Conservation (phyloP, 2,329 filamentous ascomycete genomes). For the Fusarium sp. region DNA sequence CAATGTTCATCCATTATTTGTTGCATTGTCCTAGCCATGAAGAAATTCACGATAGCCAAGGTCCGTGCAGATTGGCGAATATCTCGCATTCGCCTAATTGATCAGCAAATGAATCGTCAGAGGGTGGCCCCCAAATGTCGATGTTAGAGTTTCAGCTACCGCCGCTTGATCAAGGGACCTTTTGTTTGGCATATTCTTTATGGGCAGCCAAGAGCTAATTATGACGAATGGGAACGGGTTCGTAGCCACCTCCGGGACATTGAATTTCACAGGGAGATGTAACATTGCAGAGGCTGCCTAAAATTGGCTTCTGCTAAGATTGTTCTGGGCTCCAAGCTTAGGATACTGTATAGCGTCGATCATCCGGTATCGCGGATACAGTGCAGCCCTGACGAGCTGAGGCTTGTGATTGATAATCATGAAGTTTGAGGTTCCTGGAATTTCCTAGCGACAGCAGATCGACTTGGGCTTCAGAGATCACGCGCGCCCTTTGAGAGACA, state of each 20-base stretch:
- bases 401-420: slow-evolving; percentile 16
- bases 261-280: slow-evolving; percentile 3
- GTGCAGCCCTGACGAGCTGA: slow-evolving; percentile 5
- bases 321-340: neutral
- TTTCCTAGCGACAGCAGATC: slow-evolving; percentile 13
- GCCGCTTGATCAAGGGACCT: slow-evolving; percentile 22
- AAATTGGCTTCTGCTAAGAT: slow-evolving; percentile 20
- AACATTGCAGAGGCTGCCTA: slow-evolving; percentile 29
- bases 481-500: slow-evolving; percentile 33
- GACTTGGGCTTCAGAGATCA: neutral
- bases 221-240: slow-evolving; percentile 1
- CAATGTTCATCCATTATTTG: neutral
- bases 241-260: neutral
- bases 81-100: slow-evolving; percentile 5
- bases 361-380: slow-evolving; percentile 9
- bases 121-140: slow-evolving; percentile 10
- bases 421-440: slow-evolving; percentile 20
- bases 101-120: slow-evolving; percentile 5
- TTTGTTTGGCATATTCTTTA: slow-evolving; percentile 17
- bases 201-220: slow-evolving; percentile 5
- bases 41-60: neutral
- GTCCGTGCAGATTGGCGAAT: neutral
- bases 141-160: slow-evolving; percentile 32
- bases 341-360: slow-evolving; percentile 17
- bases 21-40: neutral